Evolutionary conservation across 768 basidiomycete genomes (phyloP), one percentile per base, ranked within the genome.

Genomic region (Leccinum obscurum): DNA sequence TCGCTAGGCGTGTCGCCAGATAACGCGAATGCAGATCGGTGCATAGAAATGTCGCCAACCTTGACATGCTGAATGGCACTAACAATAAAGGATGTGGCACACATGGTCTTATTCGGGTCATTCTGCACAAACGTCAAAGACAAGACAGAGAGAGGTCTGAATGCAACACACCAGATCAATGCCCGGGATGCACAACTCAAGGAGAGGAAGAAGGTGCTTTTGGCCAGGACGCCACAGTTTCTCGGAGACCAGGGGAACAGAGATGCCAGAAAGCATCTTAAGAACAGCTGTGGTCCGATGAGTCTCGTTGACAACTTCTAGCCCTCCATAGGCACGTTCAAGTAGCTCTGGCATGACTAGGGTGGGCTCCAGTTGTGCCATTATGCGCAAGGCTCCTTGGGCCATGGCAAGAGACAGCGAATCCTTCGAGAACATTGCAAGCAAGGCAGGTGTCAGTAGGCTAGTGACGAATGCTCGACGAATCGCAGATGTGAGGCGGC

Each of bases 241-340:
- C 68, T 95, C 90, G 3, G 85, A 86, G 3, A 91, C 84, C 17
- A 98, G 74, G 10, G 93, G 88, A 4, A 88, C 81, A 17, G 92
- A 79, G 28, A 95, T 85, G 2, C 85, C 87, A 20, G 90, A 84
- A 30, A 98, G 81, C 72, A 91, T 90, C 55, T 89, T 92, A 50
- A 98, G 80, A 10, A 93, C 92, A 1, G 95, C 92, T 2, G 93
- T 94, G 4, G 95, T 97, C 44, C 95, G 80, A 71, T 97, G 93
- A 0, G 96, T 98, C 80, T 98, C 95, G 64, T 95, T 95, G 17
- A 98, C 84, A 11, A 89, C 87, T 70, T 97, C 94, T n/a, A 98
- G 78, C 0, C 94, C 94, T 39, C 90, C 83, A 63, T 96, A 94
- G 1, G 93, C 93, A 32, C 95, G 85, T 68, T 97, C 95, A 24